A percentile compares a stretch with the other conserved stretches of the same genome.
Evolutionary conservation across 768 basidiomycete species (phyloP).

Genomic region (Peribolospora baueri): DNA sequence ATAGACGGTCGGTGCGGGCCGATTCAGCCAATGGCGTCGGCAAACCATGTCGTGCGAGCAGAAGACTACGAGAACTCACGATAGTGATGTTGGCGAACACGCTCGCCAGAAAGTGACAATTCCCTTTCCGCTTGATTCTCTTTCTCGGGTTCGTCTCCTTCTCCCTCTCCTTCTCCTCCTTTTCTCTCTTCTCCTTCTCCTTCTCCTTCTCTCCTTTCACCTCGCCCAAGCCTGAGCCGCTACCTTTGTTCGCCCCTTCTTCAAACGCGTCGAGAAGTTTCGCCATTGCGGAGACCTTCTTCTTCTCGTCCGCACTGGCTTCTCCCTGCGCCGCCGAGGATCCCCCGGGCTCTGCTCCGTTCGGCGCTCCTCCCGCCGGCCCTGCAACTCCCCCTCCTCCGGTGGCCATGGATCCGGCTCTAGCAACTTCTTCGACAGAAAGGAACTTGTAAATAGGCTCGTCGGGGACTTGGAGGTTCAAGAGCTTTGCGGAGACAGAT

Average conservation of each 20-base stretch:
- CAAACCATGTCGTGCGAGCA: background rate
- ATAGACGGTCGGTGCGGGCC: background rate
- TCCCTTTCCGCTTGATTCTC: conserved; percentile 39
- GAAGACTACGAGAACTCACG: conserved; percentile 26
- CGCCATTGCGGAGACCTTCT: conserved; percentile 41
- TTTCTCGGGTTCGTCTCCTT: conserved; percentile 13
- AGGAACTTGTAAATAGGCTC: no score
- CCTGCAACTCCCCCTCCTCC: no score
- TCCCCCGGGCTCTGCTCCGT: no score
- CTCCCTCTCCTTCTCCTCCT: no score
- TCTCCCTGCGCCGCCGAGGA: background rate
- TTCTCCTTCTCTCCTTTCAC: conserved; percentile 35
- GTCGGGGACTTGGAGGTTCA: conserved; percentile 33
- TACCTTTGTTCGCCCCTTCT: no score
- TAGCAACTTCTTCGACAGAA: no score
- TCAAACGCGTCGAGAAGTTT: conserved; percentile 70
- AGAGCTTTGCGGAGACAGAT: conserved; percentile 36
- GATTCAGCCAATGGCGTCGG: background rate
- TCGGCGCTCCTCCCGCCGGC: no score
- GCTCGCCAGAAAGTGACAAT: conserved; percentile 66
- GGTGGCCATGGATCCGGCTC: no score
- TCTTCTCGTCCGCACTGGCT: conserved; percentile 18
- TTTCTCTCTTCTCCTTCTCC: conserved; percentile 10
- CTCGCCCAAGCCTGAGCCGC: conserved; percentile 21
- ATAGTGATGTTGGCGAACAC: conserved; percentile 79